phyloP scores from a whole-genome alignment of 495 filamentous ascomycete species.

The Penicillium taxi region DNA sequence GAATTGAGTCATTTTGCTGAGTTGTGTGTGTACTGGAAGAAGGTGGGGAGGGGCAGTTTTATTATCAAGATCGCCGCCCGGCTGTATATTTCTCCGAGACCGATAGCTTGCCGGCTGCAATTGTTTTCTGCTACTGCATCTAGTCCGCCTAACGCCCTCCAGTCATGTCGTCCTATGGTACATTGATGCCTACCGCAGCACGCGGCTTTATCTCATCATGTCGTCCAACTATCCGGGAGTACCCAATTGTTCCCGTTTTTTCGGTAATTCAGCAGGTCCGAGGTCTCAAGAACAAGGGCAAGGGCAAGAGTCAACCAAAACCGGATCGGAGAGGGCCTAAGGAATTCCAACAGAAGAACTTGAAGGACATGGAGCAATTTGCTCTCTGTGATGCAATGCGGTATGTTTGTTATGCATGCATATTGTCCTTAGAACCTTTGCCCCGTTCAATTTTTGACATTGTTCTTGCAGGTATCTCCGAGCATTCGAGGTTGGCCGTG shows the following conservation, averaged over 20 bases:
- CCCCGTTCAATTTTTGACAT: conserved; percentile 8
- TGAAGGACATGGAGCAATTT: conserved; percentile 59
- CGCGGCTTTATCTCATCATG: conserved; percentile 33
- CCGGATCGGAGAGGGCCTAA: conserved; percentile 59
- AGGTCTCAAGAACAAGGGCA: conserved; percentile 31
- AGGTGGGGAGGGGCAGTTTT: conserved; percentile 19
- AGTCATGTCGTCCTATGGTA: conserved; percentile 36
- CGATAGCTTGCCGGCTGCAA: conserved; percentile 32
- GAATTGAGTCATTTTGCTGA: conserved; percentile 27
- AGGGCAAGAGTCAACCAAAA: conserved; percentile 42
- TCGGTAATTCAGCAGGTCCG: conserved; percentile 33
- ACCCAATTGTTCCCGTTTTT: conserved; percentile 29
- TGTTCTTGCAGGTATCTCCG: conserved; percentile 63
- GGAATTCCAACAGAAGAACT: conserved; percentile 53
- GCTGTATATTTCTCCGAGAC: conserved; percentile 29
- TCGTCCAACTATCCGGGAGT: conserved; percentile 22
- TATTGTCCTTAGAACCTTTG: no score
- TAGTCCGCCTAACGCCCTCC: conserved; percentile 9
- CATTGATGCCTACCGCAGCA: conserved; percentile 33
- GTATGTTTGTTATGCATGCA: conserved; percentile 51
- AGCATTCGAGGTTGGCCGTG: conserved; percentile 80
- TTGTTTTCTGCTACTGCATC: conserved; percentile 20
- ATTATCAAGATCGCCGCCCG: conserved; percentile 19
- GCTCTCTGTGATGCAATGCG: conserved; percentile 89
- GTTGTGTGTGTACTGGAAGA: conserved; percentile 5